Conservation (phyloP, 768 basidiomycete genomes). For the Pulveroboletus sp. region DNA sequence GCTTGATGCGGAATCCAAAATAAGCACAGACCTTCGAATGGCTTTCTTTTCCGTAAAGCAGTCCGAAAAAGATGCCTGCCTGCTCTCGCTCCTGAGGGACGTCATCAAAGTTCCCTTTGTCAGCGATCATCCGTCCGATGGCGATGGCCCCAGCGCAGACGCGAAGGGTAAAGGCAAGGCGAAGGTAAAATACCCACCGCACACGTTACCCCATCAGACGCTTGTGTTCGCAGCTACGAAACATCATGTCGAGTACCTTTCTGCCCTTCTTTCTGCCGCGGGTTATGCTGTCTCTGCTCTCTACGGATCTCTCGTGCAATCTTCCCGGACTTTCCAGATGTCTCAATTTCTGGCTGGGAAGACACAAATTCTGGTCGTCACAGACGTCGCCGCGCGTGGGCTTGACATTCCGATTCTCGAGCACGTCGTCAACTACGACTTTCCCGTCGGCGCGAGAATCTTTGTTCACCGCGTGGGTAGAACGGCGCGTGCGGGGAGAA, state of each 20-base stretch:
- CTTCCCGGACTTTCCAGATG: slow-evolving; percentile 86
- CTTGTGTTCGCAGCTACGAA: slow-evolving; percentile 95
- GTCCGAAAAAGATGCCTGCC: slow-evolving; percentile 89
- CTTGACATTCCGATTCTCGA: slow-evolving; percentile 96
- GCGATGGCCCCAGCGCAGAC: slow-evolving; percentile 26
- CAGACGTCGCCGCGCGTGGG: slow-evolving; percentile 96
- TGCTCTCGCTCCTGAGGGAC: slow-evolving; percentile 80
- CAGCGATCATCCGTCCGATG: slow-evolving; percentile 21
- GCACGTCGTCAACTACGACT: slow-evolving; percentile 97
- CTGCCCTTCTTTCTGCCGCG: slow-evolving; percentile 67
- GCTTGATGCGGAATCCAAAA: slow-evolving; percentile 94
- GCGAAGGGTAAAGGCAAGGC: slow-evolving; percentile 52
- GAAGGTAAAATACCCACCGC: slow-evolving; percentile 40
- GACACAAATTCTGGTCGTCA: slow-evolving; percentile 88
- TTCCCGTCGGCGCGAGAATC: slow-evolving; percentile 88
- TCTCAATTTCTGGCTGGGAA: slow-evolving; percentile 77
- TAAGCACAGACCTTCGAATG: slow-evolving; percentile 90
- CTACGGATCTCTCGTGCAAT: slow-evolving; percentile 92
- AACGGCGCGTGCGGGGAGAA: slow-evolving; percentile 91
- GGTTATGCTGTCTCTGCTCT: slow-evolving; percentile 92
- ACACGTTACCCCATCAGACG: slow-evolving; percentile 82
- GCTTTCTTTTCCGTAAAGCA: slow-evolving; percentile 92
- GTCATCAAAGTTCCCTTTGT: slow-evolving; percentile 78
- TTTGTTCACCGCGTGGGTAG: slow-evolving; percentile 97
- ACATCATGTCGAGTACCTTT: slow-evolving; percentile 96